Percentiles rank a stretch among this genome's conserved stretches.
Conservation (phyloP, 495 filamentous ascomycete species). For the Saxophila tyrrhenica region DNA sequence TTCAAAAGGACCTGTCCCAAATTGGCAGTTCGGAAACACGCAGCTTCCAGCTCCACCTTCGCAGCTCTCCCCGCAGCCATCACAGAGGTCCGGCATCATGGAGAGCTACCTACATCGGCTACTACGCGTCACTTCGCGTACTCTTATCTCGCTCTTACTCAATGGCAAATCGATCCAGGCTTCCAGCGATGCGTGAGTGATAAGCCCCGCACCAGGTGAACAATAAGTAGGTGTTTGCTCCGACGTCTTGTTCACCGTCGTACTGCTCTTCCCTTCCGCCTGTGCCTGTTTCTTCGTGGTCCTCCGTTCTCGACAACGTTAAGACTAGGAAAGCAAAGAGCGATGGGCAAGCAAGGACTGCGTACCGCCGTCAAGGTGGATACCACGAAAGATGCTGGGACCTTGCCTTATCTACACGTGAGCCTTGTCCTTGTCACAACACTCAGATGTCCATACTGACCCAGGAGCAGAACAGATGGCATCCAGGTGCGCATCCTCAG, state of each 20-base stretch:
- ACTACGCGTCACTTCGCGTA: slow-evolving; percentile 2
- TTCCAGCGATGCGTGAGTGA: background rate
- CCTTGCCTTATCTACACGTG: slow-evolving; percentile 70
- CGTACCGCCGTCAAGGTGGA: slow-evolving; percentile 68
- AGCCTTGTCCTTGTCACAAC: slow-evolving; percentile 19
- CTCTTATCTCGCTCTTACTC: slow-evolving; percentile 3
- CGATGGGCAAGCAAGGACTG: slow-evolving; percentile 37
- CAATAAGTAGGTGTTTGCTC: background rate
- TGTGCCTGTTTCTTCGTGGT: no score
- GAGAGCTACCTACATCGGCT: background rate
- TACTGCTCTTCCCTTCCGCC: background rate
- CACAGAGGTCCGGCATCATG: background rate
- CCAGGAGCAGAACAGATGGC: slow-evolving; percentile 75
- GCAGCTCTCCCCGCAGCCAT: background rate
- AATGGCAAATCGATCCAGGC: background rate
- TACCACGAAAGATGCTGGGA: slow-evolving; percentile 61
- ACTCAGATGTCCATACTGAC: background rate
- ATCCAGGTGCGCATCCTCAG: slow-evolving; percentile 51
- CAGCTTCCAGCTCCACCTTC: background rate
- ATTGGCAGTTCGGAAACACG: no score
- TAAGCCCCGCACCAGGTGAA: background rate
- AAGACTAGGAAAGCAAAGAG: background rate
- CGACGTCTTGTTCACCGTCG: background rate
- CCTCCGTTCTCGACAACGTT: no score
- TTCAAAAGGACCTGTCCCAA: no score